phyloP scores from a whole-genome alignment of 805 yeast species.

The Barnettozyma californica region DNA sequence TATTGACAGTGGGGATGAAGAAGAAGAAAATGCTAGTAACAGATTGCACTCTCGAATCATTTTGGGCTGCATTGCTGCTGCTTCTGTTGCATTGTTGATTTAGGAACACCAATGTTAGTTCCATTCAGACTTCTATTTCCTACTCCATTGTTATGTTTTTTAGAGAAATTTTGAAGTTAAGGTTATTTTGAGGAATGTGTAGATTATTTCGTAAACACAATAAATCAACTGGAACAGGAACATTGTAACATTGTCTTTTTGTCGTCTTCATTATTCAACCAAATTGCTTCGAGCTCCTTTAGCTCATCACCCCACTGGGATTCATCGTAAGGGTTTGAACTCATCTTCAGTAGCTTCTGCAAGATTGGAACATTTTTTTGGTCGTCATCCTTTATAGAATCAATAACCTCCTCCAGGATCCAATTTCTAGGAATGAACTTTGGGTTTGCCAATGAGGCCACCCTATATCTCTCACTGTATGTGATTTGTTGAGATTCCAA shows the following conservation, averaged over 20 bases:
- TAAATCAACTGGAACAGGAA: slow-evolving; percentile 50
- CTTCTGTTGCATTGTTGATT: slow-evolving; percentile 8
- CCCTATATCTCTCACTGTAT: slow-evolving; percentile 35
- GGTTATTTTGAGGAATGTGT: not conserved
- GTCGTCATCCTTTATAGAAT: slow-evolving; percentile 44
- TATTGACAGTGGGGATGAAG: slow-evolving; percentile 4
- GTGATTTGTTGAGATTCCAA: slow-evolving; percentile 32
- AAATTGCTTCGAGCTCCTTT: slow-evolving; percentile 50
- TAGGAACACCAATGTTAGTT: not conserved
- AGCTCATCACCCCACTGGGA: slow-evolving; percentile 62
- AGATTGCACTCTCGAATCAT: slow-evolving; percentile 1
- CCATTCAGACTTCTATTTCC: not conserved
- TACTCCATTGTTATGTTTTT: not conserved
- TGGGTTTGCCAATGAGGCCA: slow-evolving; percentile 59
- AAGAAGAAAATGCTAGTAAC: slow-evolving; percentile 6
- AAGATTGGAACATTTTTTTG: slow-evolving; percentile 47
- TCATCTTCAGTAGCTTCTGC: slow-evolving; percentile 63
- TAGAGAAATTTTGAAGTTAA: not conserved
- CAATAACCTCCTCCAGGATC: slow-evolving; percentile 80
- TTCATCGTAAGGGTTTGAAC: slow-evolving; percentile 66
- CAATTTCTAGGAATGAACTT: slow-evolving; percentile 77
- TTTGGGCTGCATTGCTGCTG: slow-evolving; percentile 5
- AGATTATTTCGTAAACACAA: not conserved
- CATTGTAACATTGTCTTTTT: slow-evolving; percentile 63
- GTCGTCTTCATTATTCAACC: slow-evolving; percentile 50